A percentile compares a stretch with the other conserved stretches of the same genome.
Evolutionary conservation across 2,329 filamentous ascomycete species (phyloP).

Genomic region (Aciculosporium take): DNA sequence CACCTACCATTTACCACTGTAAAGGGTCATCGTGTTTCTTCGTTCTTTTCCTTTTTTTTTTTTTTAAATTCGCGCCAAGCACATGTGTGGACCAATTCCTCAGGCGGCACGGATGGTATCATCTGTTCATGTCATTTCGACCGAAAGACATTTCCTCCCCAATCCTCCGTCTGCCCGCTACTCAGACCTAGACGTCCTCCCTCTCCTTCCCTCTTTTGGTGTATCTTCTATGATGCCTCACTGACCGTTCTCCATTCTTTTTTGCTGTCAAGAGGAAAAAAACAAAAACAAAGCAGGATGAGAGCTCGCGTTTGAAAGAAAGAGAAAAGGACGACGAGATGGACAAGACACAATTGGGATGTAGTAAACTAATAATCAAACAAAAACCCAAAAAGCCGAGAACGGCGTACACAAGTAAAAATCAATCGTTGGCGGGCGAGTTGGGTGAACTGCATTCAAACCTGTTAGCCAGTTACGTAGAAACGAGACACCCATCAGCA

Average conservation of each 20-base stretch:
- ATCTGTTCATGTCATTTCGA: too few relatives aligned
- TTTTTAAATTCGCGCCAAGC: too few relatives aligned
- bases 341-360: neutral
- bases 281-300: too few relatives aligned
- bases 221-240: neutral
- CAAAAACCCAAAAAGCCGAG: conserved; percentile 11
- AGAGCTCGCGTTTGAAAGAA: too few relatives aligned
- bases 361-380: conserved; percentile 9
- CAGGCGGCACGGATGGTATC: too few relatives aligned
- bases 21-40: too few relatives aligned
- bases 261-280: conserved; percentile 1
- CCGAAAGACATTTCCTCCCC: too few relatives aligned
- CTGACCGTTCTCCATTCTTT: neutral
- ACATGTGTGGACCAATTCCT: too few relatives aligned
- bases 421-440: conserved; percentile 27
- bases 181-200: neutral
- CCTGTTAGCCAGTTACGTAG: neutral
- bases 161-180: neutral
- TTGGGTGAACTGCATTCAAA: conserved; percentile 25
- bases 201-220: neutral
- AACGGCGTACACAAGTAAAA: too few relatives aligned
- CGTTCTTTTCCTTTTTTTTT: too few relatives aligned
- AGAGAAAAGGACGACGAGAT: neutral
- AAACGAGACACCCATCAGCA: neutral
- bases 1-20: too few relatives aligned